phyloP scores from a whole-genome alignment of 352 stramenopile genomes.

The Globisporangium yorkense region DNA sequence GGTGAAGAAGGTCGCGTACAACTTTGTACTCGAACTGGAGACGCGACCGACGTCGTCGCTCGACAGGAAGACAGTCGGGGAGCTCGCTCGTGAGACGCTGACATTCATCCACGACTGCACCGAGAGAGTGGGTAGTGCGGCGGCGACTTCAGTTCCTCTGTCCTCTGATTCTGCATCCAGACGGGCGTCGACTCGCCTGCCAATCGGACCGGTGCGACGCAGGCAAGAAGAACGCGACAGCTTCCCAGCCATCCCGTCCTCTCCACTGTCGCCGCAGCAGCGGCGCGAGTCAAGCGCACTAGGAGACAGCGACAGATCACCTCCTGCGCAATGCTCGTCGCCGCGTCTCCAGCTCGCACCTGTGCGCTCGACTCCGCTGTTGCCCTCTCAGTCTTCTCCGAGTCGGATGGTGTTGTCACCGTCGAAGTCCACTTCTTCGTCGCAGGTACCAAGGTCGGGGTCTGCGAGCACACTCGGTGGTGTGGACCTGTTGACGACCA shows the following conservation, averaged over 20 bases:
- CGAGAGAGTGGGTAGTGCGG: neutral
- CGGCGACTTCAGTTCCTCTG: neutral
- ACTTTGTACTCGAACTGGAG: conserved; percentile 53
- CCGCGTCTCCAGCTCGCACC: conserved; percentile 1
- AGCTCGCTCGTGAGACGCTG: conserved; percentile 58
- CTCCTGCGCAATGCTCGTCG: neutral
- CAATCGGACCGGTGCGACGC: neutral
- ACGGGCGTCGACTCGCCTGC: neutral
- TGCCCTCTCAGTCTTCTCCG: conserved; percentile 2
- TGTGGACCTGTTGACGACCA: conserved; percentile 29
- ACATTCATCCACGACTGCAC: conserved; percentile 36
- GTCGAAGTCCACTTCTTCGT: neutral
- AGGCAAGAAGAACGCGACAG: neutral
- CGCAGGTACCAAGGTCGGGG: neutral
- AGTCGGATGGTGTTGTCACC: neutral
- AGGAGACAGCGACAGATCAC: neutral
- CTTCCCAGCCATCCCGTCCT: conserved; percentile 4
- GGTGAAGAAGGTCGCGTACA: conserved; percentile 51
- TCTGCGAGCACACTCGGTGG: conserved; percentile 11
- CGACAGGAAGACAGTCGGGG: conserved; percentile 47
- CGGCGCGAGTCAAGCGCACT: neutral
- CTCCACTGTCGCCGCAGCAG: neutral
- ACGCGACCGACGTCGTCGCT: conserved; percentile 20
- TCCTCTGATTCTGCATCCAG: neutral
- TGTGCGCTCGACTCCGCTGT: conserved; percentile 6